phyloP scores from a whole-genome alignment of 148 eudicot genomes.

The Tetragonia tetragonoides region DNA sequence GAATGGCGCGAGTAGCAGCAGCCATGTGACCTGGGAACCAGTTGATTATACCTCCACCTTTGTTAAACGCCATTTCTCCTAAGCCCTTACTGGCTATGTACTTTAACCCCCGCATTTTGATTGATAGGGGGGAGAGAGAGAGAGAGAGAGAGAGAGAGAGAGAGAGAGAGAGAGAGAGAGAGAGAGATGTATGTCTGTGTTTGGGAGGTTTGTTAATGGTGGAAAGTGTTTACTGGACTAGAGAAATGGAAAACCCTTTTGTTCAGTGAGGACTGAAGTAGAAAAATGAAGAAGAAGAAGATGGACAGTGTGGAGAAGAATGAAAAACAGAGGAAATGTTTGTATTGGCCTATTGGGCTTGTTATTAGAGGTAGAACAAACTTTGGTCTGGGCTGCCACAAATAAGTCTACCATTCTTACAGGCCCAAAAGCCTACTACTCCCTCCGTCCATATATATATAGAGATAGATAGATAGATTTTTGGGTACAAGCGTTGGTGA shows the following conservation, averaged over 20 bases:
- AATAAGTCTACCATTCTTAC: too few relatives aligned
- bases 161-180: neutral
- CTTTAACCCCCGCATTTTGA: constrained; percentile 35
- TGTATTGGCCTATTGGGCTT: too few relatives aligned
- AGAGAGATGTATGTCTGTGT: too few relatives aligned
- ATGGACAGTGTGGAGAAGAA: too few relatives aligned
- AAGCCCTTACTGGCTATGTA: constrained; percentile 37
- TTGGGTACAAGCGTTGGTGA: too few relatives aligned
- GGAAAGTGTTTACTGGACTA: neutral
- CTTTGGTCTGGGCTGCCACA: too few relatives aligned
- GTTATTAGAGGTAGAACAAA: too few relatives aligned
- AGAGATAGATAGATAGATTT: too few relatives aligned
- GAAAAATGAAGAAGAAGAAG: too few relatives aligned
- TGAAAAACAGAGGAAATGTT: too few relatives aligned
- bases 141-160: neutral
- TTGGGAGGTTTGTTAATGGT: constrained; percentile 20
- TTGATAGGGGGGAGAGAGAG: neutral
- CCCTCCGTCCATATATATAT: too few relatives aligned
- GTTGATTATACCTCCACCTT: constrained; percentile 76
- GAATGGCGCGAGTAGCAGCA: constrained; percentile 91
- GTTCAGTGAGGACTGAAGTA: neutral
- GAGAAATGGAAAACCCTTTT: neutral
- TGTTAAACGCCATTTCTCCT: constrained; percentile 69
- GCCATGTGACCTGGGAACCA: constrained; percentile 99
- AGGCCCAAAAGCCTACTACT: too few relatives aligned